Percentiles rank a stretch among this genome's conserved stretches.
Conservation (phyloP, 345 rosid genomes). For the Fremontodendron californicum region DNA sequence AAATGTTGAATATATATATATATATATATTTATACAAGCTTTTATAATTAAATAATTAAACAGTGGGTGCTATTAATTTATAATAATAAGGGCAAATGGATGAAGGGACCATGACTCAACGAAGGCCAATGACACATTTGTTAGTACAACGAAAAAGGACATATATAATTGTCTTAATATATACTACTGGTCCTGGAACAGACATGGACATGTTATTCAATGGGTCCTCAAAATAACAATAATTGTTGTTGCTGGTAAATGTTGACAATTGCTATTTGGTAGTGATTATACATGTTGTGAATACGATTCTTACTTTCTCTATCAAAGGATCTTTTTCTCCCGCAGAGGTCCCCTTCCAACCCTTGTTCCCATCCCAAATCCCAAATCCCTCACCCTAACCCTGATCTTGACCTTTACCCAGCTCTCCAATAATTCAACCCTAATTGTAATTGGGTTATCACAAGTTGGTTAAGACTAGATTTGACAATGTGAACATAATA, state of each 20-base stretch:
- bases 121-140: not conserved
- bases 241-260: conserved; percentile 19
- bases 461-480: too few species aligned
- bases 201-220: conserved; percentile 5
- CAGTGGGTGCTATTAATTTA: not conserved
- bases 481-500: too few species aligned
- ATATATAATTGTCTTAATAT: conserved; percentile 12
- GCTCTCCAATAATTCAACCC: conserved; percentile 14
- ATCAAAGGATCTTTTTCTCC: conserved; percentile 9
- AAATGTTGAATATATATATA: too few species aligned
- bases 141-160: conserved; percentile 14
- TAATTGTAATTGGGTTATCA: too few species aligned
- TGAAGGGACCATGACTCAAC: too few species aligned
- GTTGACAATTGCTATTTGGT: not conserved
- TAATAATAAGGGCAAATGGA: not conserved
- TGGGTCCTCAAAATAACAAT: conserved; percentile 35
- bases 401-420: not conserved
- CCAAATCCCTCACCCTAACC: not conserved
- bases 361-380: too few species aligned
- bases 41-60: too few species aligned
- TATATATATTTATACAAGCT: too few species aligned
- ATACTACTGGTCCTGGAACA: conserved; percentile 2
- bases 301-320: conserved; percentile 20
- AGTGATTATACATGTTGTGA: conserved; percentile 18
- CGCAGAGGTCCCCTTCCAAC: conserved; percentile 1